Base-by-base conservation (phyloP, 2,329 filamentous ascomycete genomes). In the Diplodia seriata region DNA sequence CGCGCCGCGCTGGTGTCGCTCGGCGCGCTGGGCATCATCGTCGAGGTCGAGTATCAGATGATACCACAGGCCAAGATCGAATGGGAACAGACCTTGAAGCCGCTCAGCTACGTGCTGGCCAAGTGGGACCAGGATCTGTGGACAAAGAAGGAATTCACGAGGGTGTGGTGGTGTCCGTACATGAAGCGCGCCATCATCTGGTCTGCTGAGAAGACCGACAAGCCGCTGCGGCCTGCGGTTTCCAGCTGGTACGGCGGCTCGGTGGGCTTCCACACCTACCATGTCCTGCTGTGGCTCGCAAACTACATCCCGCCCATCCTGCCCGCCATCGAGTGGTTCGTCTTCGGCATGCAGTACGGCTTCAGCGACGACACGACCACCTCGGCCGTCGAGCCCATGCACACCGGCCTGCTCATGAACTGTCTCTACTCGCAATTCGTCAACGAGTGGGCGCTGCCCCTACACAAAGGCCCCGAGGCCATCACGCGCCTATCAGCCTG, bases 371-470 rank as follows among this genome's bases (percentile, higher is more conserved):
- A 88, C 61, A 85, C 85, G 3, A 85, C 85, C 64, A 90, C 88
- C 50, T 84, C 85, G n/a, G 94, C 91, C 6, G 87, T 97, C 20
- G 91, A 97, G 79, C 89, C 90, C 26, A 91, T 91, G 70, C 88
- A 91, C 69, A 84, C 90, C 71, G 94, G 93, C 14, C 86, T 98
- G 55, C 85, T 97, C 64, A 94, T 99, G 91, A 95, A 99, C 82
- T 99, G 95, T 75, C 86, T 98, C 6, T 99, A 97, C 83, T 94
- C 91, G n/a, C 95, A 99, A 76, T 97, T 93, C 74, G 95, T 99
- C 71, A 97, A 99, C 78, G 95, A 99, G 78, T 99, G 95, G 95
- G 94, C 94, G 0, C 86, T 99, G 7, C 94, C 95, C 1, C 85
- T 99, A 0, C 83, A 88, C 70, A 90, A 91, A 72, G 95, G 95